Evolutionary conservation across 164 flowering plant species (phyloP).

Genomic region (Paratinospora sagittata): DNA sequence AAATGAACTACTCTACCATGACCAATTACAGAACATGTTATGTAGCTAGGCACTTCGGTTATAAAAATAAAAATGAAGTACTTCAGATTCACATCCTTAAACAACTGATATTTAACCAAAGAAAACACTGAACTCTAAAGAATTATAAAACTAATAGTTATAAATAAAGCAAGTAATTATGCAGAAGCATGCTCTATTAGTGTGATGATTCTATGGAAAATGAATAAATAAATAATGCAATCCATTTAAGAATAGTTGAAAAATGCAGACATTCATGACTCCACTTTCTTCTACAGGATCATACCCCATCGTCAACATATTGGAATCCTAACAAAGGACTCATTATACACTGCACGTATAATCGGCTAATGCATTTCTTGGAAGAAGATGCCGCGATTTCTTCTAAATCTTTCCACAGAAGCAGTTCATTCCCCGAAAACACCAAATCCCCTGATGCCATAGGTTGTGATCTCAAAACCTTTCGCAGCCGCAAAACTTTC

Average conservation of each 20-base stretch:
- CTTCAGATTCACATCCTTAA: too few relatives aligned
- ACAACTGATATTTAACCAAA: too few relatives aligned
- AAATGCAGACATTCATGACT: background rate
- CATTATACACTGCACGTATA: constrained; percentile 55
- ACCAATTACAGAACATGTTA: too few relatives aligned
- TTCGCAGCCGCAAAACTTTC: constrained; percentile 69
- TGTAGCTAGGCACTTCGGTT: too few relatives aligned
- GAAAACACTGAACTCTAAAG: too few relatives aligned
- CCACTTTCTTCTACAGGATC: background rate
- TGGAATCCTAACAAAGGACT: constrained; percentile 60
- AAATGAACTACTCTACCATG: too few relatives aligned
- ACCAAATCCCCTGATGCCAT: constrained; percentile 18
- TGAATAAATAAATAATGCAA: too few relatives aligned
- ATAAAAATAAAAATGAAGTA: too few relatives aligned
- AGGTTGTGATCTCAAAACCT: constrained; percentile 30
- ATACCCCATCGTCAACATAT: constrained; percentile 77
- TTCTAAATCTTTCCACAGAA: constrained; percentile 49
- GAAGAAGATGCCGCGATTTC: constrained; percentile 39
- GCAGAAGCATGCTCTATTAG: too few relatives aligned
- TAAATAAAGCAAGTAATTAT: too few relatives aligned
- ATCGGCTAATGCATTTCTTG: constrained; percentile 45
- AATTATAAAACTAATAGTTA: too few relatives aligned
- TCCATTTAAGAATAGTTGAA: background rate
- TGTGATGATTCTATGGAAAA: too few relatives aligned
- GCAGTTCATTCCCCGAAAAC: constrained; percentile 44